phyloP scores from a whole-genome alignment of 2,329 filamentous ascomycete species.

The Penicillium sp. region DNA sequence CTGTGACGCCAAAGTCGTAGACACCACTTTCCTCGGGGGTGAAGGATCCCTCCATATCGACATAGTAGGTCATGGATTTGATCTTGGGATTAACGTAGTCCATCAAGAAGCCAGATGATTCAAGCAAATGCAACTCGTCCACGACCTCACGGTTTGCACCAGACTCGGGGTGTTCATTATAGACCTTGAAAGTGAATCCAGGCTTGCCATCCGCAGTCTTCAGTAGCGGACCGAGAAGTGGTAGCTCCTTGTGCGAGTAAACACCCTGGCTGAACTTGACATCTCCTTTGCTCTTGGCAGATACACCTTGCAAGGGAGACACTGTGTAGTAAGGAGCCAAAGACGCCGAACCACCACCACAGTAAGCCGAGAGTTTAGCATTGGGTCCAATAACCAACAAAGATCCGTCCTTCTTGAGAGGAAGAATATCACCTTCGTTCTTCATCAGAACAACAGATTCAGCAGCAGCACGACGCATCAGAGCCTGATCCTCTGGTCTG shows the following conservation, averaged over 20 bases:
- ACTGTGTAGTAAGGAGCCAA: conserved; percentile 48
- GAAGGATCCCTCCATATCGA: conserved; percentile 62
- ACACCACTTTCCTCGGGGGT: conserved; percentile 61
- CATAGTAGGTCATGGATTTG: conserved; percentile 57
- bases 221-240: conserved; percentile 56
- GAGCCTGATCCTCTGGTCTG: conserved; percentile 61
- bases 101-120: conserved; percentile 51
- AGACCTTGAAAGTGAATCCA: conserved; percentile 65
- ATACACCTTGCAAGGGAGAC: conserved; percentile 48
- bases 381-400: conserved; percentile 59
- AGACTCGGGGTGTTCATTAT: conserved; percentile 56
- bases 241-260: conserved; percentile 66
- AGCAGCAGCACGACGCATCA: conserved; percentile 66
- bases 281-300: conserved; percentile 34
- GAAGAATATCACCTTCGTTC: conserved; percentile 66
- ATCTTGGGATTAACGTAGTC: conserved; percentile 59
- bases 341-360: conserved; percentile 67
- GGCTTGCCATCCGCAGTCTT: conserved; percentile 55
- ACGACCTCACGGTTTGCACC: conserved; percentile 51
- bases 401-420: conserved; percentile 51
- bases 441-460: conserved; percentile 74
- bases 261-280: conserved; percentile 60
- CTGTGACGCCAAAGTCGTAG: conserved; percentile 67
- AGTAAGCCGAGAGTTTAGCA: conserved; percentile 48
- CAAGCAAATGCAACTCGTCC: conserved; percentile 51